Conservation (phyloP, 1,284 basidiomycete genomes). For the Dichomitus squalens region DNA sequence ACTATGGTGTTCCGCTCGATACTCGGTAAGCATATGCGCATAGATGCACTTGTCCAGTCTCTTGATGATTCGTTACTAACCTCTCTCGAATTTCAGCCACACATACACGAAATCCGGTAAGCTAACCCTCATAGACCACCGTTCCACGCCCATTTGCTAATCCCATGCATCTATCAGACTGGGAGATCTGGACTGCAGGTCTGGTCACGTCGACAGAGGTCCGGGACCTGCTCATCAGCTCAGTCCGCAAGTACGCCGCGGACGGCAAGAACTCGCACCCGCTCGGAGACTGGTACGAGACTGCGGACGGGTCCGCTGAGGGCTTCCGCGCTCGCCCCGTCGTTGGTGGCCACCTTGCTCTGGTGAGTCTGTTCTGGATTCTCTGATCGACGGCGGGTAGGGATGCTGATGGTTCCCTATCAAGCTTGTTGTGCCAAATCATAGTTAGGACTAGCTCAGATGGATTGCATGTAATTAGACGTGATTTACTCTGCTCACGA, state of each 20-base stretch:
- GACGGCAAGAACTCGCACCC: constrained; percentile 52
- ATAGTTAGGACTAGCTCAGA: no score
- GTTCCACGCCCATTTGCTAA: not conserved
- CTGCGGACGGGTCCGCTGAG: constrained; percentile 39
- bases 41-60: not conserved
- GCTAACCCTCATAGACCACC: not conserved
- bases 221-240: constrained; percentile 54
- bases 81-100: constrained; percentile 1
- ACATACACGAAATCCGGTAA: constrained; percentile 10
- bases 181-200: constrained; percentile 63
- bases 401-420: not conserved
- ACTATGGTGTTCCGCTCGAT: constrained; percentile 64
- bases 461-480: no score
- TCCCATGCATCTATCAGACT: constrained; percentile 25
- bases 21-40: constrained; percentile 43
- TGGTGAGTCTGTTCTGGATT: constrained; percentile 26
- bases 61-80: not conserved
- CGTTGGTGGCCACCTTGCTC: constrained; percentile 57
- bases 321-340: constrained; percentile 59
- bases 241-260: constrained; percentile 57
- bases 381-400: not conserved
- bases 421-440: not conserved
- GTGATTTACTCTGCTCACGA: no score
- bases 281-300: constrained; percentile 66
- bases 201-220: constrained; percentile 46